Percentiles rank a stretch among this genome's conserved stretches.
Conservation (phyloP, 2,329 filamentous ascomycete species). For the Thelonectria discophora region DNA sequence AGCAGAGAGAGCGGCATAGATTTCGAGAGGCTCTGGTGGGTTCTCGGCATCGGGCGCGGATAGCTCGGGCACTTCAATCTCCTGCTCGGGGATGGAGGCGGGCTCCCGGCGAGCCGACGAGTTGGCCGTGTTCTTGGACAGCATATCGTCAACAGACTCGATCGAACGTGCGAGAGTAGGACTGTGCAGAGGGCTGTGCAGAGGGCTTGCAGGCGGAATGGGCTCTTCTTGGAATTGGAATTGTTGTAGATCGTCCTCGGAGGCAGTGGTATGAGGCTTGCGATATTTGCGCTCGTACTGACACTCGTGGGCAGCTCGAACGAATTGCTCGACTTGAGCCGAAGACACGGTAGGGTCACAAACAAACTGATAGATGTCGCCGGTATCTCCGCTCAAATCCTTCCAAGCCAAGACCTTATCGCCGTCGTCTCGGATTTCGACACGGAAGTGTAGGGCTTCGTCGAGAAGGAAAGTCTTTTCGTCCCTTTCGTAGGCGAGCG, state of each 20-base stretch:
- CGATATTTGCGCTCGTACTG: constrained; percentile 98
- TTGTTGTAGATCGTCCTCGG: constrained; percentile 79
- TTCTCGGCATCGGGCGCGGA: constrained; percentile 36
- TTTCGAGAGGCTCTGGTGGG: constrained; percentile 74
- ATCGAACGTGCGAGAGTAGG: constrained; percentile 64
- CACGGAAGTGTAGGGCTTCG: constrained; percentile 86
- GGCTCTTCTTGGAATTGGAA: constrained; percentile 79
- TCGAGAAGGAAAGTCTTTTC: constrained; percentile 98
- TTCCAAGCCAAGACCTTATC: constrained; percentile 93
- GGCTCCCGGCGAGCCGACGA: constrained; percentile 56
- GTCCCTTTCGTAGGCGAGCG: constrained; percentile 83
- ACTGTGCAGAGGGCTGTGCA: constrained; percentile 69
- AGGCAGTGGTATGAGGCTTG: constrained; percentile 80
- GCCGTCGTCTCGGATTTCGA: constrained; percentile 80
- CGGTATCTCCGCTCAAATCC: constrained; percentile 90
- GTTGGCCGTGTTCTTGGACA: constrained; percentile 60
- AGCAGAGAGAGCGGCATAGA: constrained; percentile 77
- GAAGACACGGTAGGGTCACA: constrained; percentile 79
- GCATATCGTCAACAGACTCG: constrained; percentile 66
- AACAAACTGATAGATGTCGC: constrained; percentile 97
- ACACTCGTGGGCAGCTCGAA: constrained; percentile 85
- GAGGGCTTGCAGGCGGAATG: constrained; percentile 70
- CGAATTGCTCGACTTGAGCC: constrained; percentile 80
- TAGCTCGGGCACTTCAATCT: constrained; percentile 42
- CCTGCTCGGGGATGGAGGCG: constrained; percentile 44